Conservation (phyloP, 169 alveolate species). For the Plasmodium vivax region DNA sequence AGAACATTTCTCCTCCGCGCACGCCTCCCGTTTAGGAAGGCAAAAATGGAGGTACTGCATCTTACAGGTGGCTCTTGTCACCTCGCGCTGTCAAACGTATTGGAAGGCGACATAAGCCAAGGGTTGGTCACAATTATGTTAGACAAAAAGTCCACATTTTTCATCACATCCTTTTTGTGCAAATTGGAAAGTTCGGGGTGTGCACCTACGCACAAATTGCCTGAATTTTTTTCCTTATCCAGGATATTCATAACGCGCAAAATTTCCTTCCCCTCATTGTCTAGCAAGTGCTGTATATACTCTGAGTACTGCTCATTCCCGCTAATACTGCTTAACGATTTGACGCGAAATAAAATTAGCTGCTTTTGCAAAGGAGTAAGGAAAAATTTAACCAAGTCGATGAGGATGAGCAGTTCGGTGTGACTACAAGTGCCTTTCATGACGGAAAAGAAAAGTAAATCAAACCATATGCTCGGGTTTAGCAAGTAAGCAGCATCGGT, state of each 20-base stretch:
- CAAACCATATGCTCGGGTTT: conserved; percentile 74
- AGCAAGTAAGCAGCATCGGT: not conserved
- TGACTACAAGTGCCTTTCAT: conserved; percentile 50
- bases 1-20: not conserved
- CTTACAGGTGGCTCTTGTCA: not conserved
- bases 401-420: conserved; percentile 34
- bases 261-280: conserved; percentile 31
- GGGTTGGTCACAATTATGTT: conserved; percentile 38
- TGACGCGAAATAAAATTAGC: conserved; percentile 48
- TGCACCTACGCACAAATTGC: not conserved
- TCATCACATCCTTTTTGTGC: conserved; percentile 9
- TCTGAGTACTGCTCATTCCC: conserved; percentile 52
- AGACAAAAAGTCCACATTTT: conserved; percentile 27
- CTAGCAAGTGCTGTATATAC: conserved; percentile 35
- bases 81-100: not conserved
- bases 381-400: conserved; percentile 46
- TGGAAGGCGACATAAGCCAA: not conserved
- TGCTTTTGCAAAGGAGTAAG: conserved; percentile 71
- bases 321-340: conserved; percentile 12
- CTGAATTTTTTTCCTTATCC: conserved; percentile 19
- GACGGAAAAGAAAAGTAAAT: conserved; percentile 28
- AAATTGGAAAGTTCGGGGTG: conserved; percentile 12
- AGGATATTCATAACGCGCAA: not conserved
- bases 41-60: not conserved
- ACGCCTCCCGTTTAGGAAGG: not conserved